phyloP scores from a whole-genome alignment of 1,284 basidiomycete genomes.

The Prillingera fragicola region DNA sequence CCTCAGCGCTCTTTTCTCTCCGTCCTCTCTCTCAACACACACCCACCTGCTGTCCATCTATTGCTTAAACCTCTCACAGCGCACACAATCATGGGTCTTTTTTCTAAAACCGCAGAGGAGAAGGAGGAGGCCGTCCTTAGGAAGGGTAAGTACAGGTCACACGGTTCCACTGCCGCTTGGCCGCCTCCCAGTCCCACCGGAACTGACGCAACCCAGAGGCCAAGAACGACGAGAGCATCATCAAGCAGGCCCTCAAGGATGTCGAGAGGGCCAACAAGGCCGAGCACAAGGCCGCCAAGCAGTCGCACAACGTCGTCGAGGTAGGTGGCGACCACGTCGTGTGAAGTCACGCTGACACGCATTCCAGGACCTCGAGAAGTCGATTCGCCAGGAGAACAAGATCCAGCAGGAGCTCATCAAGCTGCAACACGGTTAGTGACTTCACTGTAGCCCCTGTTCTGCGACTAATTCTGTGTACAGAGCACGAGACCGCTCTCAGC shows the following conservation, averaged over 20 bases:
- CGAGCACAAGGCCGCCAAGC: constrained; percentile 34
- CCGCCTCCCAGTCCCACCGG: background rate
- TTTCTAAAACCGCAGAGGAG: constrained; percentile 35
- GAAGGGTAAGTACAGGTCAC: constrained; percentile 29
- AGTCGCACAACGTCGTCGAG: constrained; percentile 27
- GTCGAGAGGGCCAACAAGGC: constrained; percentile 36
- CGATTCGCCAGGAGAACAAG: constrained; percentile 34
- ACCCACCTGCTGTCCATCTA: background rate
- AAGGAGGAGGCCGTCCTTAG: constrained; percentile 39
- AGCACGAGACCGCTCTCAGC: constrained; percentile 28
- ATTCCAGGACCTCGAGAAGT: constrained; percentile 32
- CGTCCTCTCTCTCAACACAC: background rate
- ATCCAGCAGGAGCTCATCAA: constrained; percentile 30
- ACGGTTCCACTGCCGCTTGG: background rate
- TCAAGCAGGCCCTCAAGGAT: constrained; percentile 37
- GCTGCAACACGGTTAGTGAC: constrained; percentile 27
- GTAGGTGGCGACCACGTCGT: constrained; percentile 14
- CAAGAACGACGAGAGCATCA: constrained; percentile 24
- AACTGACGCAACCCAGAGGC: constrained; percentile 20
- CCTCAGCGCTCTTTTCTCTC: background rate
- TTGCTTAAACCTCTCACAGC: background rate
- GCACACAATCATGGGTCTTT: constrained; percentile 35
- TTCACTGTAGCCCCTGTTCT: background rate
- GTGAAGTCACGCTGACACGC: background rate
- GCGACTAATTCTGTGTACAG: constrained; percentile 7